A percentile compares a stretch with the other conserved stretches of the same genome.
These are phyloP conservation scores for Globisporangium parvum DNA, from an alignment of 352 stramenopile genomes.

Conservation along the genomic window DNA sequence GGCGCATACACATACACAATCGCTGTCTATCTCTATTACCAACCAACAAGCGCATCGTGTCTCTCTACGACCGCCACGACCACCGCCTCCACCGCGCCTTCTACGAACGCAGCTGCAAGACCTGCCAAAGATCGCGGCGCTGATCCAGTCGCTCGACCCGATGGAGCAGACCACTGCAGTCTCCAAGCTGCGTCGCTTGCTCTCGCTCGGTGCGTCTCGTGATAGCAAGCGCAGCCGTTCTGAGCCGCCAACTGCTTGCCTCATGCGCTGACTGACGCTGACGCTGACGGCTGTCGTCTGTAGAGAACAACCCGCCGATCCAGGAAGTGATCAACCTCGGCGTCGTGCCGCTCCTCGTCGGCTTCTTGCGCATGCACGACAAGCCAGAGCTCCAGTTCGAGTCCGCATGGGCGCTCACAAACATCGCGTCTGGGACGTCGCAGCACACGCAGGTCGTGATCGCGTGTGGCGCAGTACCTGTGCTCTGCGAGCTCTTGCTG, in stretches of 20 bases:
- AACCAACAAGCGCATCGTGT: conserved; percentile 2
- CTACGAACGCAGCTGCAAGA: not conserved
- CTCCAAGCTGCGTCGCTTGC: conserved; percentile 97
- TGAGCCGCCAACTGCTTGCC: not conserved
- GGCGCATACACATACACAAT: not conserved
- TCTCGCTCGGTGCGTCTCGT: conserved; percentile 91
- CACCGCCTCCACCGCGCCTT: conserved; percentile 1
- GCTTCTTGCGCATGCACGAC: conserved; percentile 96
- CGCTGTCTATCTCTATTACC: no score
- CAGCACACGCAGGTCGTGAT: conserved; percentile 98
- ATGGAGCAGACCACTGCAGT: conserved; percentile 92
- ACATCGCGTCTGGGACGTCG: conserved; percentile 98
- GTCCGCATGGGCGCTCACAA: conserved; percentile 98
- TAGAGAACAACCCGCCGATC: conserved; percentile 98
- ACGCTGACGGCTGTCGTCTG: not conserved
- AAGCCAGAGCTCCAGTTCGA: conserved; percentile 96
- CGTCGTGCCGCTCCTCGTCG: conserved; percentile 97
- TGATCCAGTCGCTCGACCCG: conserved; percentile 90
- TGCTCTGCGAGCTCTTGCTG: conserved; percentile 94
- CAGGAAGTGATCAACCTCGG: conserved; percentile 97
- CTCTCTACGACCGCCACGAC: not conserved
- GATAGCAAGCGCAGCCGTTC: not conserved
- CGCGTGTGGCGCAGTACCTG: conserved; percentile 94
- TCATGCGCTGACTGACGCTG: no score
- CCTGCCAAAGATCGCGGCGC: conserved; percentile 91